Conservation (phyloP, 768 basidiomycete genomes). For the Mycena galericulata region DNA sequence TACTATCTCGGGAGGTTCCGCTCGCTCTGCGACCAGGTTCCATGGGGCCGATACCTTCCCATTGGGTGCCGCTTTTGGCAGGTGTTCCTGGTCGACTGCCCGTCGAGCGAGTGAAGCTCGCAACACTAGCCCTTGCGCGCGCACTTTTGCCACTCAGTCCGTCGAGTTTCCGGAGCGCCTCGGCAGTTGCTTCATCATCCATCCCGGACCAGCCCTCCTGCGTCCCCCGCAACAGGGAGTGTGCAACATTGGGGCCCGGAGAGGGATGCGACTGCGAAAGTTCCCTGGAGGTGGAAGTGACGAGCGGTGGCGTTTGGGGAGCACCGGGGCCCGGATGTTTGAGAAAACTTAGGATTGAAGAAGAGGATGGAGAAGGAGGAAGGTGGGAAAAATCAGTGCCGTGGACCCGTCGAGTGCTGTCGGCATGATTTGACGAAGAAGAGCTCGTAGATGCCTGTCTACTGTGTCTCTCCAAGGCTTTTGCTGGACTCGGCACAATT, state of each 20-base stretch:
- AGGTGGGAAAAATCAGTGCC: slow-evolving; percentile 89
- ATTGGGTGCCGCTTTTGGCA: slow-evolving; percentile 72
- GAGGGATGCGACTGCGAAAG: slow-evolving; percentile 56
- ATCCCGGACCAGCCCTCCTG: slow-evolving; percentile 92
- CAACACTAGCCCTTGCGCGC: slow-evolving; percentile 81
- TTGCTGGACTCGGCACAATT: slow-evolving; percentile 42
- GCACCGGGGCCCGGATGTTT: slow-evolving; percentile 62
- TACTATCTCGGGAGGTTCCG: slow-evolving; percentile 54
- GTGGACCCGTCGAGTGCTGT: slow-evolving; percentile 71
- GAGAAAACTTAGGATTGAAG: slow-evolving; percentile 87
- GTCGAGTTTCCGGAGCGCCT: slow-evolving; percentile 93
- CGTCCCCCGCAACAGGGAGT: slow-evolving; percentile 86
- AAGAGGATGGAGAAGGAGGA: slow-evolving; percentile 92
- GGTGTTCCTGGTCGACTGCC: slow-evolving; percentile 84
- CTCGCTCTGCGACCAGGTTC: slow-evolving; percentile 54
- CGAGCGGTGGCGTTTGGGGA: slow-evolving; percentile 51
- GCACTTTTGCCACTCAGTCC: slow-evolving; percentile 84
- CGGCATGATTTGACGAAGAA: slow-evolving; percentile 70
- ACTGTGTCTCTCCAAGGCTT: slow-evolving; percentile 61
- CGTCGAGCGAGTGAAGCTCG: slow-evolving; percentile 75
- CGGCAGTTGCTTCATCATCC: slow-evolving; percentile 90
- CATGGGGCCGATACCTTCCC: slow-evolving; percentile 74
- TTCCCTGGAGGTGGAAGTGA: slow-evolving; percentile 57
- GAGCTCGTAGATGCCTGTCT: slow-evolving; percentile 79
- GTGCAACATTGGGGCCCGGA: slow-evolving; percentile 72